These are phyloP conservation scores for Dictyostelium brefeldianum DNA, from an alignment of 78 protist species.

Conservation along the genomic window DNA sequence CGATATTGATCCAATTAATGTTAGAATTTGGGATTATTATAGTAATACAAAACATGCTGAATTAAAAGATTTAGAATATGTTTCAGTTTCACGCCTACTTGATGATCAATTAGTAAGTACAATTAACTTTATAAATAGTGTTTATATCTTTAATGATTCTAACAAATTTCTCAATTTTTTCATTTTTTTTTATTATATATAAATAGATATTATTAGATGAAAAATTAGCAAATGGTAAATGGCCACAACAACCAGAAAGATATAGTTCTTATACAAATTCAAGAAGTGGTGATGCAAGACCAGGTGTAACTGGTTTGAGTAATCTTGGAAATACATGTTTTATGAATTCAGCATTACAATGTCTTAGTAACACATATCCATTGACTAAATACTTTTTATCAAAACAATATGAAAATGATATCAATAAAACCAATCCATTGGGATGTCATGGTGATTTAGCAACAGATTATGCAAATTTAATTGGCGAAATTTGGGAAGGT, in stretches of 20 bases:
- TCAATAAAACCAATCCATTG: slow-evolving; percentile 88
- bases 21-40: slow-evolving; percentile 82
- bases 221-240: slow-evolving; percentile 47
- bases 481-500: slow-evolving; percentile 80
- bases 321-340: slow-evolving; percentile 97
- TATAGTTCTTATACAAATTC: background rate
- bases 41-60: slow-evolving; percentile 12
- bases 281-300: slow-evolving; percentile 50
- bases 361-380: slow-evolving; percentile 61
- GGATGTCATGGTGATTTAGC: slow-evolving; percentile 90
- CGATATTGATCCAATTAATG: slow-evolving; percentile 34
- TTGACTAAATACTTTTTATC: slow-evolving; percentile 77
- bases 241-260: slow-evolving; percentile 33
- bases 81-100: slow-evolving; percentile 35
- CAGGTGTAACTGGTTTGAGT: slow-evolving; percentile 86
- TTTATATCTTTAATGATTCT: background rate
- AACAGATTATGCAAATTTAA: slow-evolving; percentile 50
- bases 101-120: slow-evolving; percentile 46
- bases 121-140: no score
- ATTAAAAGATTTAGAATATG: slow-evolving; percentile 25
- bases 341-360: slow-evolving; percentile 93
- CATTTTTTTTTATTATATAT: no score
- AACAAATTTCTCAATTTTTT: background rate
- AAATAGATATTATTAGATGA: slow-evolving; percentile 62
- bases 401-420: slow-evolving; percentile 27